Evolutionary conservation across 2,329 filamentous ascomycete genomes (phyloP).

Genomic region (Knufia fluminis): DNA sequence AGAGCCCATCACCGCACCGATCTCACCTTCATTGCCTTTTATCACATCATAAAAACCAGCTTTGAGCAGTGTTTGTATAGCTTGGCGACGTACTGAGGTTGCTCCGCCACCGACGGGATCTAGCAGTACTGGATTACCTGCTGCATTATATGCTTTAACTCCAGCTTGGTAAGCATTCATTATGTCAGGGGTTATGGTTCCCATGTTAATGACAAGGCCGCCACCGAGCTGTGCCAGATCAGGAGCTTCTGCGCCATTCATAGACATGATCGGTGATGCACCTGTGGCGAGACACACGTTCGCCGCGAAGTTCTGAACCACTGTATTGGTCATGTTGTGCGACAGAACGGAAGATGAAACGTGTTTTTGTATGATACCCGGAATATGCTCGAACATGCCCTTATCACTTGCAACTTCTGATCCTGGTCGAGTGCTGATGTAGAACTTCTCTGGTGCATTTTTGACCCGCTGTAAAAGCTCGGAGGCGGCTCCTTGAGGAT

Average conservation of each 20-base stretch:
- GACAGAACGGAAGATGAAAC: constrained; percentile 60
- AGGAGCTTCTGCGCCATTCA: constrained; percentile 68
- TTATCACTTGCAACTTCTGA: constrained; percentile 22
- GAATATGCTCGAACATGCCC: constrained; percentile 29
- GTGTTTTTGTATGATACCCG: constrained; percentile 50
- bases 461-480: constrained; percentile 51
- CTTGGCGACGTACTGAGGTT: constrained; percentile 61
- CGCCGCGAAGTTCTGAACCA: constrained; percentile 90
- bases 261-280: constrained; percentile 89
- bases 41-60: constrained; percentile 76
- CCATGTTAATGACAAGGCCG: constrained; percentile 87
- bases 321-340: constrained; percentile 96
- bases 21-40: constrained; percentile 90
- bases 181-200: constrained; percentile 70
- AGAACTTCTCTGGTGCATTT: constrained; percentile 25
- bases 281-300: constrained; percentile 76
- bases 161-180: constrained; percentile 64
- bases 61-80: constrained; percentile 61
- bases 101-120: constrained; percentile 90
- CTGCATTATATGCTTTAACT: constrained; percentile 69
- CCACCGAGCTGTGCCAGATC: constrained; percentile 72
- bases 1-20: constrained; percentile 60
- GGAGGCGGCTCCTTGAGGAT: constrained; percentile 56
- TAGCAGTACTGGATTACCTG: constrained; percentile 65
- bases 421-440: constrained; percentile 23